Percentiles rank a stretch among this genome's conserved stretches.
Conservation (phyloP, 116 monocot genomes). For the Zostera marina region DNA sequence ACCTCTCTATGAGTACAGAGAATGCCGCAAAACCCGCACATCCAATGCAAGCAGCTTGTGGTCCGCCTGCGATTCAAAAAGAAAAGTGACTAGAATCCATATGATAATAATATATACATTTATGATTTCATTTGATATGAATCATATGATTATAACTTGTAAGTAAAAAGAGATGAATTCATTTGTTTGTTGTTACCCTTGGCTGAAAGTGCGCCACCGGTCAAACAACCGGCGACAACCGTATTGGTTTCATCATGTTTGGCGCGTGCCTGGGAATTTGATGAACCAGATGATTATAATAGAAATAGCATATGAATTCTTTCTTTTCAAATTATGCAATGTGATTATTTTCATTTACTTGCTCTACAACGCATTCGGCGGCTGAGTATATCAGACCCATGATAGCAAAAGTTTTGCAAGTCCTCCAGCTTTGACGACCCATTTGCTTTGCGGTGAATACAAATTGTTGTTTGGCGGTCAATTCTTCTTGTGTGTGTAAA, state of each 20-base stretch:
- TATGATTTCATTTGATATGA: no score
- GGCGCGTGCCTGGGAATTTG: slow-evolving; percentile 50
- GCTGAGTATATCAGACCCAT: slow-evolving; percentile 93
- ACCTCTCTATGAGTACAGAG: slow-evolving; percentile 80
- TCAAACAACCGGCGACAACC: slow-evolving; percentile 81
- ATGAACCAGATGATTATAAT: neutral
- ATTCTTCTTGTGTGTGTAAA: slow-evolving; percentile 36
- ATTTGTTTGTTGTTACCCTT: slow-evolving; percentile 21
- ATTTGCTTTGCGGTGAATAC: slow-evolving; percentile 86
- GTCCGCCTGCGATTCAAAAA: slow-evolving; percentile 42
- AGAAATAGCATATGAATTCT: no score
- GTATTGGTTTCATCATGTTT: slow-evolving; percentile 93
- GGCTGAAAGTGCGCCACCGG: slow-evolving; percentile 84
- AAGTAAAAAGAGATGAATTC: no score
- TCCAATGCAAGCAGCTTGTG: slow-evolving; percentile 70
- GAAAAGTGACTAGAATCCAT: neutral
- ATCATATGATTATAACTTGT: no score
- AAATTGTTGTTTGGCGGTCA: slow-evolving; percentile 62
- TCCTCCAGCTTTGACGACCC: slow-evolving; percentile 74
- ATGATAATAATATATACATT: no score
- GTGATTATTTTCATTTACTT: slow-evolving; percentile 23
- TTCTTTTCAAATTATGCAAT: neutral
- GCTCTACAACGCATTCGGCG: slow-evolving; percentile 85
- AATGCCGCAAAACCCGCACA: slow-evolving; percentile 93
- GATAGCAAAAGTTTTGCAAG: slow-evolving; percentile 83